Conservation (phyloP, 306 rosid species). For the Glycine latifolia region DNA sequence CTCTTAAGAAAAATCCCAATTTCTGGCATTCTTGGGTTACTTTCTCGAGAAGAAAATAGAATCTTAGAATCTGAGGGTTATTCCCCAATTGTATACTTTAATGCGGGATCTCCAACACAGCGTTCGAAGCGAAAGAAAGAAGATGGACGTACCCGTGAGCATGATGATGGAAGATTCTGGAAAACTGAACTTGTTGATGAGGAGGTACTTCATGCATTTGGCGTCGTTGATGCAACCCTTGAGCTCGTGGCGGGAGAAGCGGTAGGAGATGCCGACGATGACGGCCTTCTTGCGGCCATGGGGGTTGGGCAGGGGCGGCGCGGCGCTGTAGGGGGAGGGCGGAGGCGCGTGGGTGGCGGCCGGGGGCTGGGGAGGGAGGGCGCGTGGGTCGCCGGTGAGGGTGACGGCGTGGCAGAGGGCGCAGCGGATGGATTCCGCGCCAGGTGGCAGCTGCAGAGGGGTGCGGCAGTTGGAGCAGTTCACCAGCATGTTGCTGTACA, state of each 20-base stretch:
- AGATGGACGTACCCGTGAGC: slow-evolving; percentile 69
- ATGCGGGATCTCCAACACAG: too few species aligned
- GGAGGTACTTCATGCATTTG: slow-evolving; percentile 84
- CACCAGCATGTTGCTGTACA: slow-evolving; percentile 63
- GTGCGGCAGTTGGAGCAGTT: slow-evolving; percentile 85
- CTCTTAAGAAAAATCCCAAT: not conserved
- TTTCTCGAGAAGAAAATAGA: not conserved
- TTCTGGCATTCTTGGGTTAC: too few species aligned
- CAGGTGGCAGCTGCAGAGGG: slow-evolving; percentile 80
- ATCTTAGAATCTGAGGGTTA: too few species aligned
- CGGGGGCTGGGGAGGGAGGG: slow-evolving; percentile 52
- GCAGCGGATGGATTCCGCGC: slow-evolving; percentile 85
- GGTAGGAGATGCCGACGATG: slow-evolving; percentile 85
- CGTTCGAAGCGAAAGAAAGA: too few species aligned
- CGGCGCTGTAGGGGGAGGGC: slow-evolving; percentile 58
- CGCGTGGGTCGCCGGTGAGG: slow-evolving; percentile 71
- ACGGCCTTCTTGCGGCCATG: slow-evolving; percentile 96
- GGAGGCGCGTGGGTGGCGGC: slow-evolving; percentile 44
- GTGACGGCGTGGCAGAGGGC: slow-evolving; percentile 83
- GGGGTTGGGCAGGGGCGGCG: slow-evolving; percentile 68
- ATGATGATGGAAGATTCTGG: slow-evolving; percentile 84
- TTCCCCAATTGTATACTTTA: too few species aligned
- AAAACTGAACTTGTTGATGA: slow-evolving; percentile 78
- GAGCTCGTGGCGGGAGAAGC: slow-evolving; percentile 82
- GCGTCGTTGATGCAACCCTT: slow-evolving; percentile 97